Evolutionary conservation across 2,329 filamentous ascomycete species (phyloP).

Genomic region (Paraphoma chrysanthemicola): DNA sequence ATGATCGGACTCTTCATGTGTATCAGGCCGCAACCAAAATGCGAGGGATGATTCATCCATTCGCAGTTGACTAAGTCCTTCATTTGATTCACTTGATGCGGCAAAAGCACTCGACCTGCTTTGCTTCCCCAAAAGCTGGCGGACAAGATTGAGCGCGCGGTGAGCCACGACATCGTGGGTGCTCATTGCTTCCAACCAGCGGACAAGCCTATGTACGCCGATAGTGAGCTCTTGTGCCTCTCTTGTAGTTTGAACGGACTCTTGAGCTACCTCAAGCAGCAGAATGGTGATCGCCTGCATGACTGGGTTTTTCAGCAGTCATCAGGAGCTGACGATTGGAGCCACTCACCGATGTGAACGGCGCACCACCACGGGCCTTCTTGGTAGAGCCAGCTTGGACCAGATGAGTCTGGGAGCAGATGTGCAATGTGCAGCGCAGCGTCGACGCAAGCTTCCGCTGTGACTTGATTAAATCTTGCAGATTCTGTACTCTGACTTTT

Average conservation of each 20-base stretch:
- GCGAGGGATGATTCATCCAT: background rate
- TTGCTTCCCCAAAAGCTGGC: constrained; percentile 13
- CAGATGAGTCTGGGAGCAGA: constrained; percentile 37
- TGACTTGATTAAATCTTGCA: constrained; percentile 35
- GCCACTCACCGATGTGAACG: constrained; percentile 29
- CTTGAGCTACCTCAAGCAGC: constrained; percentile 45
- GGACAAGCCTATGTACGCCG: constrained; percentile 34
- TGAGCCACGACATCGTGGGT: constrained; percentile 32
- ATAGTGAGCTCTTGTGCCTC: constrained; percentile 28
- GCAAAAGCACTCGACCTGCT: background rate
- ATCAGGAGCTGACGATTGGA: background rate
- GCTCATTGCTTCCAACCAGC: constrained; percentile 41
- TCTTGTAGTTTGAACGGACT: constrained; percentile 28
- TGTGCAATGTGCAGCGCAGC: constrained; percentile 41
- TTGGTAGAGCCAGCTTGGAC: constrained; percentile 21
- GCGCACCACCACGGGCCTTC: constrained; percentile 49
- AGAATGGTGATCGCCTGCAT: constrained; percentile 49
- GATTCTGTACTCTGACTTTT: constrained; percentile 38
- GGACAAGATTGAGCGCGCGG: constrained; percentile 32
- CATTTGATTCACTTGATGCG: background rate
- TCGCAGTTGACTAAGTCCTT: background rate
- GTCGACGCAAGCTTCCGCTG: constrained; percentile 42
- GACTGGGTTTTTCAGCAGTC: constrained; percentile 21
- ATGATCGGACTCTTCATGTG: background rate
- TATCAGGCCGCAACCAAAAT: background rate